Percentiles rank a stretch among this genome's conserved stretches.
Evolutionary conservation across 2,329 filamentous ascomycete genomes (phyloP).

Genomic region (Colletotrichum cordylinicola): DNA sequence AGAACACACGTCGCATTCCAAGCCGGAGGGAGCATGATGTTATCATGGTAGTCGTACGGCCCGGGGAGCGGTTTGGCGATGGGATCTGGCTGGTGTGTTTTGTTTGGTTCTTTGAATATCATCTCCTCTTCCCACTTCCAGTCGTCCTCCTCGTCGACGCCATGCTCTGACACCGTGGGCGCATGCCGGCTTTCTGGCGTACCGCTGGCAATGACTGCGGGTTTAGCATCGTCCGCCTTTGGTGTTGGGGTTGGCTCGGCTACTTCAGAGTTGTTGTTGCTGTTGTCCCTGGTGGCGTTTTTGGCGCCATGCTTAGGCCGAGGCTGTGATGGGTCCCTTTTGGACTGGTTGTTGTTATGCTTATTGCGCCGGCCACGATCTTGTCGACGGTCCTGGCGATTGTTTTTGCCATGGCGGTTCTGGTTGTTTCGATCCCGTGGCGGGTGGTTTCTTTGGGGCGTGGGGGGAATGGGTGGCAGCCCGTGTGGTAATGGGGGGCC

Average conservation of each 20-base stretch:
- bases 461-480: conserved; percentile 2
- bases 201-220: not conserved
- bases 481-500: not conserved
- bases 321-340: conserved; percentile 5
- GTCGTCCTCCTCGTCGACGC: conserved; percentile 32
- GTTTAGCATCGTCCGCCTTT: not conserved
- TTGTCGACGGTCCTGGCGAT: conserved; percentile 30
- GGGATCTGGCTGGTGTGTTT: conserved; percentile 46
- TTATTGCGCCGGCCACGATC: conserved; percentile 28
- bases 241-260: not conserved
- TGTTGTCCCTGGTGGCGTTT: not conserved
- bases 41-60: conserved; percentile 44
- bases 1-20: conserved; percentile 48
- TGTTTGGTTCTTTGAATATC: conserved; percentile 42
- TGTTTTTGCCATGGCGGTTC: conserved; percentile 32
- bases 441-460: conserved; percentile 28
- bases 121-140: conserved; percentile 42
- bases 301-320: not conserved
- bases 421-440: conserved; percentile 37
- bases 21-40: conserved; percentile 50
- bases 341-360: conserved; percentile 28
- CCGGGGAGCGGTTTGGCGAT: conserved; percentile 48
- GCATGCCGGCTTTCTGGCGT: not conserved
- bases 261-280: not conserved
- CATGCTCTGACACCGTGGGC: not conserved